Base-by-base conservation (phyloP, 2,329 filamentous ascomycete genomes). In the Annulohypoxylon truncatum region DNA sequence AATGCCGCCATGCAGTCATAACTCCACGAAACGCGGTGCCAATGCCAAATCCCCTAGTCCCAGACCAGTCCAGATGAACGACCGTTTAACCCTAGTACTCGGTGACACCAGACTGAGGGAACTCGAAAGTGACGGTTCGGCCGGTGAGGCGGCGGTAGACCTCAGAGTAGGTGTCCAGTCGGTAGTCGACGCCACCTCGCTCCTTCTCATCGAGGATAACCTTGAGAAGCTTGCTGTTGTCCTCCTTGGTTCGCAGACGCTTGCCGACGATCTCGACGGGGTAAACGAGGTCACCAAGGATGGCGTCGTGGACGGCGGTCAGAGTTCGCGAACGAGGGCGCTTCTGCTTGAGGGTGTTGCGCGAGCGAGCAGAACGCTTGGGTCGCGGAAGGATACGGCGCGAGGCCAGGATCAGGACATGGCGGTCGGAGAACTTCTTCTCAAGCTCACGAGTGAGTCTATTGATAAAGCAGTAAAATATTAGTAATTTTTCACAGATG, bases 361-460 rank as follows among this genome's bases (percentile, higher is more conserved):
- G 95, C 76, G 92, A 93, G 87, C 94, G 94, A 88, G 91, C 93
- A 83, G 94, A 97, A 83, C 95, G 94, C 93, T 97, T 97, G 83
- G 96, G 96, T 84, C 94, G 94, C 83, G 96, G 95, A 71, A 99
- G 90, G 80, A 99, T 99, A 85, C 96, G 96, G 89, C 96, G 96
- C 81, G 95, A 96, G 78, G 96, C 96, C 79, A 99, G 92, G 90
- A 99, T 94, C 83, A 99, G 89, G 83, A 99, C 96, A 85, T 99
- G 96, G 85, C 96, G 96, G 90, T 99, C 96, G 74, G 96, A 98
- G 93, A 99, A 99, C 89, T 99, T 99, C 94, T 99, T 99, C 92
- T 99, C 96, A 82, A 99, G 94, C 90, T 99, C 96, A 86, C 96
- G 96, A 85, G 96, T 99, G 82, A 99, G 91, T 82, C 95, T 98